These are phyloP conservation scores for Botrytis deweyae DNA, from an alignment of 2,329 filamentous ascomycete genomes.

Conservation along the genomic window DNA sequence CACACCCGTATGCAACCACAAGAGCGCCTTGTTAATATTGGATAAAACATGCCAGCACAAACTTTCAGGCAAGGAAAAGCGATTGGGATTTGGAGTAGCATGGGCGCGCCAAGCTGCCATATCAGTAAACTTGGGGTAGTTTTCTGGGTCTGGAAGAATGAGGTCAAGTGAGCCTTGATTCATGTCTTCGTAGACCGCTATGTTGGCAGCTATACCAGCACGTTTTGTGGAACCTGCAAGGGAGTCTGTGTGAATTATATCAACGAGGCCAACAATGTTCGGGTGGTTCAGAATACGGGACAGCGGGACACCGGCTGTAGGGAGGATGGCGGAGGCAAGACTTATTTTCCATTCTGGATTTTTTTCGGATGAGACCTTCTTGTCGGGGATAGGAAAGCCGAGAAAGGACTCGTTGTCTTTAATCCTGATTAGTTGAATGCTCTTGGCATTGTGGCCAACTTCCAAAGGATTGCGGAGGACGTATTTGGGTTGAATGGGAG, in stretches of 20 bases:
- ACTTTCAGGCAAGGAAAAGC: constrained; percentile 47
- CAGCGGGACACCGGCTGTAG: constrained; percentile 28
- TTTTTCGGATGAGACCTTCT: constrained; percentile 22
- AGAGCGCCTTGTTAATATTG: constrained; percentile 49
- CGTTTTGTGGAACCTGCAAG: constrained; percentile 18
- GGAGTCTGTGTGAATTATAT: constrained; percentile 31
- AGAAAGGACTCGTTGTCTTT: constrained; percentile 33
- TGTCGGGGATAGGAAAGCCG: constrained; percentile 28
- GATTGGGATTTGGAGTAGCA: constrained; percentile 32
- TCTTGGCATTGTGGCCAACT: constrained; percentile 23
- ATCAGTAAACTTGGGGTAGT: constrained; percentile 26
- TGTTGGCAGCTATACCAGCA: constrained; percentile 30
- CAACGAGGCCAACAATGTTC: constrained; percentile 37
- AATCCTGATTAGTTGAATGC: constrained; percentile 30
- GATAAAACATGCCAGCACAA: constrained; percentile 57
- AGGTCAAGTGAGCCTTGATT: constrained; percentile 50
- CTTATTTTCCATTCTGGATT: constrained; percentile 24
- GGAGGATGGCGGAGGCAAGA: constrained; percentile 31
- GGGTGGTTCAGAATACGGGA: constrained; percentile 38
- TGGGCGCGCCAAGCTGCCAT: constrained; percentile 30
- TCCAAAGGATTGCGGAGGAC: constrained; percentile 28
- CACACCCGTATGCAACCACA: constrained; percentile 53
- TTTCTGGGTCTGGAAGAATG: constrained; percentile 39
- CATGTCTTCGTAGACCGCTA: constrained; percentile 53
- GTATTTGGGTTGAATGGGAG: constrained; percentile 26